A percentile compares a stretch with the other conserved stretches of the same genome.
phyloP scores from a whole-genome alignment of 306 rosid genomes.

The Sindora glabra region DNA sequence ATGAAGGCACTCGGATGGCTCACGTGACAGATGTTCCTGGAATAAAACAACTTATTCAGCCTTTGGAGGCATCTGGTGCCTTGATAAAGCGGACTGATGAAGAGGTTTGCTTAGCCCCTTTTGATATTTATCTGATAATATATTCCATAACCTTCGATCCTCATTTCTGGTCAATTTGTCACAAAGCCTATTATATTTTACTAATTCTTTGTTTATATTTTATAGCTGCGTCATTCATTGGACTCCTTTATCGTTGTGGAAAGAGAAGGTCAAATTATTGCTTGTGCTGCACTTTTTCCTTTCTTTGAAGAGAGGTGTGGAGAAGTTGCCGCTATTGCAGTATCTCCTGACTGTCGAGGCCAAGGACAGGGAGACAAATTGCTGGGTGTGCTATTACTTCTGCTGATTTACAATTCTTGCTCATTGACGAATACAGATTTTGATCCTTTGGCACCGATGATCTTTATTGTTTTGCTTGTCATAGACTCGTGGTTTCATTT shows the following conservation, averaged over 20 bases:
- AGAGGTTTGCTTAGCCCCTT: constrained; percentile 45
- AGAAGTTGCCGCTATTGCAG: constrained; percentile 93
- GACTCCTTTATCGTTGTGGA: constrained; percentile 65
- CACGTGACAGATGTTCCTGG: constrained; percentile 52
- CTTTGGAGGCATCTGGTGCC: constrained; percentile 68
- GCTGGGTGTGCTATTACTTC: constrained; percentile 81
- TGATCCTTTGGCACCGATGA: too few species aligned
- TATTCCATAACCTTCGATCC: not conserved
- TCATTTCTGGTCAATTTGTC: not conserved
- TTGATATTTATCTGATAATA: not conserved
- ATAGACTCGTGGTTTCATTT: not conserved
- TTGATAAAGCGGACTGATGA: constrained; percentile 74
- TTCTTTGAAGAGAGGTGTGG: constrained; percentile 76
- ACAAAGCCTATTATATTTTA: constrained; percentile 4
- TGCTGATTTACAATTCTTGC: too few species aligned
- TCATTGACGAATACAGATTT: too few species aligned
- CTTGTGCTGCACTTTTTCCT: constrained; percentile 86
- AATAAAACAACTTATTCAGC: constrained; percentile 66
- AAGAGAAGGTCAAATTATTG: constrained; percentile 96
- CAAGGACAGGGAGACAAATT: constrained; percentile 96
- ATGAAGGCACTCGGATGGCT: constrained; percentile 96
- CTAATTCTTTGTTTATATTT: constrained; percentile 19
- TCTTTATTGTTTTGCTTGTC: not conserved
- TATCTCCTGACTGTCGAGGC: constrained; percentile 86
- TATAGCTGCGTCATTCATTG: constrained; percentile 56